phyloP scores from a whole-genome alignment of 768 basidiomycete species.

The Suillus variegatus region DNA sequence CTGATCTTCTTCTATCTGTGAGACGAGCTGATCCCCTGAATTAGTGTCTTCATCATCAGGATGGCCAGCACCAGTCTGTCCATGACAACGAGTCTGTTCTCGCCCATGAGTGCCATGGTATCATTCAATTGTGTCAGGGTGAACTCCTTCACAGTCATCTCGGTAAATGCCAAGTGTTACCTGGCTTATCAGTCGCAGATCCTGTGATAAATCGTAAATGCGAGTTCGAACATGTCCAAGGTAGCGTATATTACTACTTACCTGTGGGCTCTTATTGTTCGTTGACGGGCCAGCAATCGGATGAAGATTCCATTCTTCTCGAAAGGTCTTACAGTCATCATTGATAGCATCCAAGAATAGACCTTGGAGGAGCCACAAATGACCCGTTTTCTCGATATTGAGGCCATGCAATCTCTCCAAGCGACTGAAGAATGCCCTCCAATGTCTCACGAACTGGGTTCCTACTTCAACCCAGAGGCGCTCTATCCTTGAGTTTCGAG shows the following conservation, averaged over 20 bases:
- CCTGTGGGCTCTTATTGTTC: slow-evolving; percentile 24
- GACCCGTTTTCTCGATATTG: slow-evolving; percentile 27
- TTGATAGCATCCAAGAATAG: slow-evolving; percentile 42
- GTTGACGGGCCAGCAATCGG: slow-evolving; percentile 29
- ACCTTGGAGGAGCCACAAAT: slow-evolving; percentile 46
- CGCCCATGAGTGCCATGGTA: slow-evolving; percentile 17
- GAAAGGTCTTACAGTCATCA: slow-evolving; percentile 36
- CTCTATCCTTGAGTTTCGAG: slow-evolving; percentile 46
- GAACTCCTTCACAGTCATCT: slow-evolving; percentile 17
- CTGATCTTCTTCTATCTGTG: slow-evolving; percentile 2
- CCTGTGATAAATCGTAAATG: slow-evolving; percentile 8
- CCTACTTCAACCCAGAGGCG: slow-evolving; percentile 46
- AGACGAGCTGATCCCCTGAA: slow-evolving; percentile 12
- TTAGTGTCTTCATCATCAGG: slow-evolving; percentile 8
- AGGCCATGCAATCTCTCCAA: slow-evolving; percentile 39
- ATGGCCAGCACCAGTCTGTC: slow-evolving; percentile 16
- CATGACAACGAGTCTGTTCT: slow-evolving; percentile 5
- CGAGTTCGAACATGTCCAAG: too few species aligned
- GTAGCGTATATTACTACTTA: not conserved
- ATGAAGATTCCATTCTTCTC: slow-evolving; percentile 41
- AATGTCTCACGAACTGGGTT: slow-evolving; percentile 36
- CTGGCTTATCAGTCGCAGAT: slow-evolving; percentile 15
- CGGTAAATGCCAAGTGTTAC: slow-evolving; percentile 8
- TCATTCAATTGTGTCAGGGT: slow-evolving; percentile 17
- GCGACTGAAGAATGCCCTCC: slow-evolving; percentile 43